Percentiles rank a stretch among this genome's conserved stretches.
phyloP scores from a whole-genome alignment of 1,139 yeast genomes.

The Kazachstania sp. region DNA sequence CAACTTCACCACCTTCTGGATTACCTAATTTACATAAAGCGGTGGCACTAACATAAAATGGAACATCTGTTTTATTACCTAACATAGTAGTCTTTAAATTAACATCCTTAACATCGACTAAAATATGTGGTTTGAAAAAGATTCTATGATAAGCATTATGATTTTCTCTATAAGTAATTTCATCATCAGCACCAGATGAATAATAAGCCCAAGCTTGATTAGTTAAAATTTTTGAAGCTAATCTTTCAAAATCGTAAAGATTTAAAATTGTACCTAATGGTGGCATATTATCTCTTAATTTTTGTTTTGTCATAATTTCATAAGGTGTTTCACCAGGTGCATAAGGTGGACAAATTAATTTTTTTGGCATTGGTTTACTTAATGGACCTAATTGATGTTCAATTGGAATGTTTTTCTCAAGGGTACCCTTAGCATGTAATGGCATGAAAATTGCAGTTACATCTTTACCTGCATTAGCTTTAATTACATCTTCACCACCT shows the following conservation, averaged over 20 bases:
- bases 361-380: slow-evolving; percentile 22
- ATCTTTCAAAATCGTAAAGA: slow-evolving; percentile 52
- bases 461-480: slow-evolving; percentile 80
- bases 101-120: slow-evolving; percentile 50
- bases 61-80: slow-evolving; percentile 46
- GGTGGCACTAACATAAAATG: slow-evolving; percentile 72
- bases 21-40: slow-evolving; percentile 78
- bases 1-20: slow-evolving; percentile 65
- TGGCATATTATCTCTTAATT: slow-evolving; percentile 36
- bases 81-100: slow-evolving; percentile 49
- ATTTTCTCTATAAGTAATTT: slow-evolving; percentile 78
- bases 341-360: slow-evolving; percentile 24
- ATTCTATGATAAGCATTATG: slow-evolving; percentile 81
- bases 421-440: slow-evolving; percentile 75
- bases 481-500: slow-evolving; percentile 71
- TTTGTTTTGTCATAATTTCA: slow-evolving; percentile 47
- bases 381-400: slow-evolving; percentile 42
- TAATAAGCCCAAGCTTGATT: slow-evolving; percentile 87
- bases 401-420: slow-evolving; percentile 44
- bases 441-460: slow-evolving; percentile 84
- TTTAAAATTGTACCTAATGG: slow-evolving; percentile 29
- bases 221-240: slow-evolving; percentile 70
- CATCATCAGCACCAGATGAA: slow-evolving; percentile 89
- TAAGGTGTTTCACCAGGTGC: slow-evolving; percentile 40
- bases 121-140: slow-evolving; percentile 72